Conservation (phyloP, 1,139 yeast species). For the Meyerozyma carpophila region DNA sequence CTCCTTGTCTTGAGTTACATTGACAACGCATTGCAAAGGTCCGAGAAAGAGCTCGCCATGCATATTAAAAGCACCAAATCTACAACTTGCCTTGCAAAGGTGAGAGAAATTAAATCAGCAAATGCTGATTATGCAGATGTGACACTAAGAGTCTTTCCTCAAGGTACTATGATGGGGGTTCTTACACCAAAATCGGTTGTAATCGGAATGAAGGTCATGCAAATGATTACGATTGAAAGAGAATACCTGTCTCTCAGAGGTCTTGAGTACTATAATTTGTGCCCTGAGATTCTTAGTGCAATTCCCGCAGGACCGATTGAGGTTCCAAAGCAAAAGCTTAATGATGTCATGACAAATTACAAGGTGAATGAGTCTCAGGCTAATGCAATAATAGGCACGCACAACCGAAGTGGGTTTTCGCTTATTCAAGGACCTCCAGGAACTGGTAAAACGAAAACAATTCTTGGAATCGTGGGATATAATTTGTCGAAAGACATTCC, state of each 20-base stretch:
- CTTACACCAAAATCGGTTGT: slow-evolving; percentile 62
- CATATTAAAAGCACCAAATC: slow-evolving; percentile 25
- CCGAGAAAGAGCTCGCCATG: slow-evolving; percentile 13
- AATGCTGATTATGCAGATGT: slow-evolving; percentile 66
- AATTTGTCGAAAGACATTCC: slow-evolving; percentile 37
- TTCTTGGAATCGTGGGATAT: slow-evolving; percentile 84
- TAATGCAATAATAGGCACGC: slow-evolving; percentile 73
- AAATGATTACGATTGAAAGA: slow-evolving; percentile 88
- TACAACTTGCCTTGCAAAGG: slow-evolving; percentile 68
- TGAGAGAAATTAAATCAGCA: slow-evolving; percentile 63
- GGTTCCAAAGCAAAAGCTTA: slow-evolving; percentile 31
- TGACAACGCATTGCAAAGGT: slow-evolving; percentile 18
- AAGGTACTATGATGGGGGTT: slow-evolving; percentile 45
- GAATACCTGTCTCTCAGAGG: slow-evolving; percentile 84
- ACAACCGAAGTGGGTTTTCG: slow-evolving; percentile 68
- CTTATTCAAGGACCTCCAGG: slow-evolving; percentile 98
- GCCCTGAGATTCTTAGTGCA: slow-evolving; percentile 60
- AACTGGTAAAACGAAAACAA: slow-evolving; percentile 97
- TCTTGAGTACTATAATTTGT: slow-evolving; percentile 71
- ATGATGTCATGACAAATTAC: slow-evolving; percentile 39
- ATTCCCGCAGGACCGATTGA: slow-evolving; percentile 44
- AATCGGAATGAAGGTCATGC: slow-evolving; percentile 69
- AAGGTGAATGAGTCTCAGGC: slow-evolving; percentile 87
- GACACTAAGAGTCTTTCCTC: slow-evolving; percentile 60
- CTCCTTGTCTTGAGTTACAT: slow-evolving; percentile 60